These are phyloP conservation scores for Alternaria burnsii DNA, from an alignment of 2,329 filamentous ascomycete genomes.

Conservation along the genomic window DNA sequence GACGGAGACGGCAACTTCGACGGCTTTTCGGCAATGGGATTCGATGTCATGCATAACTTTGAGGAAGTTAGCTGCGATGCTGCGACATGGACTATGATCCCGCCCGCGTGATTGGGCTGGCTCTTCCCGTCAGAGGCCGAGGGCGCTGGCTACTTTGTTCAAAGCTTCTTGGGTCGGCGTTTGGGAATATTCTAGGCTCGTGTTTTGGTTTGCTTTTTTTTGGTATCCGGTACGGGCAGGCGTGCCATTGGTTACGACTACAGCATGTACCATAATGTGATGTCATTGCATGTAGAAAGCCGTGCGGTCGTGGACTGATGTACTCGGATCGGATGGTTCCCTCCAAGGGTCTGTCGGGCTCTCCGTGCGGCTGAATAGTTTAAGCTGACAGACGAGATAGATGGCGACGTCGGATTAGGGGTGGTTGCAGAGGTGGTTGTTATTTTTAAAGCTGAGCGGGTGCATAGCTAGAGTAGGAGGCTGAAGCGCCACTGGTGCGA, in stretches of 20 bases:
- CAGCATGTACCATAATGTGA: slow-evolving; percentile 2
- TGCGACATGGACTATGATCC: slow-evolving; percentile 67
- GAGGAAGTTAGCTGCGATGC: slow-evolving; percentile 80
- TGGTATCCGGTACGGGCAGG: not conserved
- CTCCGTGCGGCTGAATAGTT: not conserved
- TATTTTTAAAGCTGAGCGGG: slow-evolving; percentile 24
- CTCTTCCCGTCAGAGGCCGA: not conserved
- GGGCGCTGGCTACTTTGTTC: not conserved
- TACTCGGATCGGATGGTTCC: not conserved
- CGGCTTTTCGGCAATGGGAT: slow-evolving; percentile 79
- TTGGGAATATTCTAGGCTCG: not conserved
- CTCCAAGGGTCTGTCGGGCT: not conserved
- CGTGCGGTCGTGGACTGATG: slow-evolving; percentile 5
- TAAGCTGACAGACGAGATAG: too few relatives aligned
- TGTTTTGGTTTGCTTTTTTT: not conserved
- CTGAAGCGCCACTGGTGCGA: not conserved
- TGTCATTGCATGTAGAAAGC: slow-evolving; percentile 11
- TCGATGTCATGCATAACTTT: slow-evolving; percentile 79
- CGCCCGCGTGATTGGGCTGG: slow-evolving; percentile 42
- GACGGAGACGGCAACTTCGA: slow-evolving; percentile 77
- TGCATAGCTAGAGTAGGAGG: slow-evolving; percentile 6
- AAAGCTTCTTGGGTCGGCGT: not conserved
- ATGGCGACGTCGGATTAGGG: slow-evolving; percentile 30
- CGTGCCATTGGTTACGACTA: slow-evolving; percentile 7
- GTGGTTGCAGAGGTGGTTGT: slow-evolving; percentile 7